Base-by-base conservation (phyloP, 192 early-diverging fungal species). In the Thoreauomyces humboldtii region DNA sequence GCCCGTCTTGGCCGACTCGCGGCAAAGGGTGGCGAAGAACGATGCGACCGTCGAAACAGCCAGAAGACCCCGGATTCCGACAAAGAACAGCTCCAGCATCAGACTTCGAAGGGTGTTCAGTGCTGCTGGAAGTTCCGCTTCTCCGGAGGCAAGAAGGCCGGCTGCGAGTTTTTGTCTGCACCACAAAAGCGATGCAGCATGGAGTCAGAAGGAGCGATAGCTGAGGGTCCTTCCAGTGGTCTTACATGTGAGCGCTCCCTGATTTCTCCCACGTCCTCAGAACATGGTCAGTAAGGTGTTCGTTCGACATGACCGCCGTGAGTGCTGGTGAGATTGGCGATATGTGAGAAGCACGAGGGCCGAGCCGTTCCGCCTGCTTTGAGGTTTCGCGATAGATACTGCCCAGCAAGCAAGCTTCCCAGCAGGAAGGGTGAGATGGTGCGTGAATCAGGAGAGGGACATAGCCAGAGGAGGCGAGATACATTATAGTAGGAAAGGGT, bases 171-270 rank as follows among this genome's bases (percentile, higher is more conserved):
- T 14, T 9, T 21, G 15, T 22, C 11, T 22, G n/a, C 15, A 22
- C 48, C 24, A 22, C 9, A 9, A 25, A 9, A 9, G 9, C 7
- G n/a, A 7, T 50, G 24, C 48, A 50, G n/a, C n/a, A n/a, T n/a
- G n/a, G n/a, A n/a, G n/a, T n/a, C 24, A 50, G n/a, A 21, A 11
- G 22, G 22, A 25, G 48, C n/a, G 7, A 7, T 17, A 50, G 7
- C 15, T 7, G 9, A 50, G 48, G 22, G 24, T 17, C 11, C 48
- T 50, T 50, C 12, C 48, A 50, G 50, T 24, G 21, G 14, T 47
- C 59, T 61, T 46, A 61, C 59, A 61, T 21, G 17, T 61, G 59
- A 12, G 59, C 14, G 27, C 59, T 61, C 14, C 59, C 59, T 17
- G 41, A 36, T 19, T 17, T 46, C 7, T 61, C 59, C 59, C 59